Conservation (phyloP, 768 basidiomycete genomes). For the Lentinus brumalis region DNA sequence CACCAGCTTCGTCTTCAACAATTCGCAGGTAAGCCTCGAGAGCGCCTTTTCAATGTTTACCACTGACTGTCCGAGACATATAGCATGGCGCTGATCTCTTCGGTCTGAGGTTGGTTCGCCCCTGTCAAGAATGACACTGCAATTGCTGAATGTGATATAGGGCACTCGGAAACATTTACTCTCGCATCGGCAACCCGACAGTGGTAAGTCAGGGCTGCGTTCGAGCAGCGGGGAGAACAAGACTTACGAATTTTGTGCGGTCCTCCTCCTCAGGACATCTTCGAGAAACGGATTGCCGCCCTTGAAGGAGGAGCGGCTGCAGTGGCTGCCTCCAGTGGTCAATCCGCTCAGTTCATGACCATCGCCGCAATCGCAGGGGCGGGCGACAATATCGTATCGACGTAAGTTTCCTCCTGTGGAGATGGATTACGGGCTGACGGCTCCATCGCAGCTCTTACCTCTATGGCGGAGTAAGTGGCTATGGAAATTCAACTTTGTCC, state of each 20-base stretch:
- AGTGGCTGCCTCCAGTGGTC: constrained; percentile 72
- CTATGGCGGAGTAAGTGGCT: constrained; percentile 62
- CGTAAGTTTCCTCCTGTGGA: constrained; percentile 41
- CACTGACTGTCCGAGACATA: not conserved
- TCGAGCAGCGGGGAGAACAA: not conserved
- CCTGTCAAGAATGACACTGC: not conserved
- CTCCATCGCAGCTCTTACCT: constrained; percentile 51
- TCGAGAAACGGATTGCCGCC: constrained; percentile 77
- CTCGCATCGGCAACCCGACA: constrained; percentile 69
- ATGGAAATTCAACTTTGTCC: too few species aligned
- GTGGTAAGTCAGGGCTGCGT: constrained; percentile 42
- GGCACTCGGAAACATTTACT: constrained; percentile 63
- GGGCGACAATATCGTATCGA: constrained; percentile 80
- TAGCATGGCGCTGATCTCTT: constrained; percentile 79
- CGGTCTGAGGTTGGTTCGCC: constrained; percentile 47
- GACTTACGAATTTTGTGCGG: not conserved
- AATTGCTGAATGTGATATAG: constrained; percentile 27
- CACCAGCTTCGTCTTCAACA: constrained; percentile 73
- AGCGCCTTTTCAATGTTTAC: not conserved
- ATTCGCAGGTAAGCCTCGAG: constrained; percentile 49
- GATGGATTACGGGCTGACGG: not conserved
- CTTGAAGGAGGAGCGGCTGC: constrained; percentile 82
- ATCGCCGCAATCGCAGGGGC: constrained; percentile 58
- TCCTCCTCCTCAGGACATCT: constrained; percentile 55
- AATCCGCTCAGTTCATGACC: constrained; percentile 76